phyloP scores from a whole-genome alignment of 495 filamentous ascomycete species.

The Tuber aestivum region DNA sequence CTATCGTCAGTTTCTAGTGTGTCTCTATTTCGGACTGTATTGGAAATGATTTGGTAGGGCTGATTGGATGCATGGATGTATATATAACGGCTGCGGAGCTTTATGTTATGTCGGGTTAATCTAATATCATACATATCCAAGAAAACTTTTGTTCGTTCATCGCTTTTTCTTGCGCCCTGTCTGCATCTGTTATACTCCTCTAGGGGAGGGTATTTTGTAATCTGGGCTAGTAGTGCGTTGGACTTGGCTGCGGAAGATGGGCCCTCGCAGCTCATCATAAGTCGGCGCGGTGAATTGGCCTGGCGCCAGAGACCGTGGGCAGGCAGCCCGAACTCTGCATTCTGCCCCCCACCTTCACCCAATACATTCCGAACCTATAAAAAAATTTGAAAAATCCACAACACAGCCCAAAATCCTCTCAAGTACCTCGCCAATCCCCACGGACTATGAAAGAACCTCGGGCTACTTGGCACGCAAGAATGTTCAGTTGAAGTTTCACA shows the following conservation, averaged over 20 bases:
- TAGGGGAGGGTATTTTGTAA: not conserved
- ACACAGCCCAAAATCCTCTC: no score
- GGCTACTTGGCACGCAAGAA: no score
- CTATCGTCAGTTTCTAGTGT: slow-evolving; percentile 18
- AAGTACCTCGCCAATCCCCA: no score
- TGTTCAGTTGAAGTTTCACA: no score
- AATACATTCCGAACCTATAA: no score
- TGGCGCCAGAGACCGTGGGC: no score
- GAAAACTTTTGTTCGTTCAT: not conserved
- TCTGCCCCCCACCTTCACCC: no score
- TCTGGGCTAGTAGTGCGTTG: not conserved
- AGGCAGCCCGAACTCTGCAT: no score
- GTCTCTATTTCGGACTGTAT: not conserved
- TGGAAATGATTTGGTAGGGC: not conserved
- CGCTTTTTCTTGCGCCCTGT: not conserved
- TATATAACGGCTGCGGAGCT: not conserved
- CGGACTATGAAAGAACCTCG: no score
- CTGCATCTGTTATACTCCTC: not conserved
- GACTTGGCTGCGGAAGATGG: not conserved
- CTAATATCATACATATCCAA: not conserved
- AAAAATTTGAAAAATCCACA: no score
- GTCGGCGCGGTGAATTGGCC: not conserved
- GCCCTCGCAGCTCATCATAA: not conserved
- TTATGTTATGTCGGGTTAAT: not conserved
- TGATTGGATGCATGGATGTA: not conserved